These are phyloP conservation scores for Chamaecrista fasciculata DNA, from an alignment of 306 rosid species.

Conservation along the genomic window DNA sequence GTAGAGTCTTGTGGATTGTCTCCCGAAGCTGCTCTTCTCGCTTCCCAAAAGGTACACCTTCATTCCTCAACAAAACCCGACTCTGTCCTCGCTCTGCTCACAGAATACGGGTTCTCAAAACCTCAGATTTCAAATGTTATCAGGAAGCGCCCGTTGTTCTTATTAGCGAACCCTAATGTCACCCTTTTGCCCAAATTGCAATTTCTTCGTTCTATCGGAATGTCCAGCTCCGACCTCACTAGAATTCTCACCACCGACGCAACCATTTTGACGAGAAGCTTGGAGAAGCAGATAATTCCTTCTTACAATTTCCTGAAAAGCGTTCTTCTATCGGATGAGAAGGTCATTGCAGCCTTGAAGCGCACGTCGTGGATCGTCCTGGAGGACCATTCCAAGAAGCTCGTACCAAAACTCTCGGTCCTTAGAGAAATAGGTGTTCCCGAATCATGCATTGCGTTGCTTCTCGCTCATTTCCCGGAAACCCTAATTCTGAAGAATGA, in stretches of 20 bases:
- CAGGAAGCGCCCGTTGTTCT: constrained; percentile 30
- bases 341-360: constrained; percentile 26
- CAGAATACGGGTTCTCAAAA: constrained; percentile 24
- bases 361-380: constrained; percentile 31
- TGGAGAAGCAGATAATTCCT: constrained; percentile 33
- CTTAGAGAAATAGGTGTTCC: constrained; percentile 21
- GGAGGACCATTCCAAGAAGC: constrained; percentile 23
- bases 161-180: constrained; percentile 11
- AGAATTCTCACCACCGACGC: constrained; percentile 27
- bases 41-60: constrained; percentile 25
- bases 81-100: constrained; percentile 23
- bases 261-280: constrained; percentile 29
- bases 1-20: constrained; percentile 25
- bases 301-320: constrained; percentile 31
- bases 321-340: constrained; percentile 16
- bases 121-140: constrained; percentile 28
- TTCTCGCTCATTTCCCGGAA: constrained; percentile 32
- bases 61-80: constrained; percentile 20
- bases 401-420: constrained; percentile 25
- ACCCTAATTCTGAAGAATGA: constrained; percentile 26
- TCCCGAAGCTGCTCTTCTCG: constrained; percentile 17
- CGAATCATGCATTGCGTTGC: constrained; percentile 23
- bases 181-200: constrained; percentile 25
- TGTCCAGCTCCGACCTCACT: constrained; percentile 26
- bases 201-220: constrained; percentile 26